A percentile compares a stretch with the other conserved stretches of the same genome.
Evolutionary conservation across 345 rosid species (phyloP).

Genomic region (Pugionium dolabratum): DNA sequence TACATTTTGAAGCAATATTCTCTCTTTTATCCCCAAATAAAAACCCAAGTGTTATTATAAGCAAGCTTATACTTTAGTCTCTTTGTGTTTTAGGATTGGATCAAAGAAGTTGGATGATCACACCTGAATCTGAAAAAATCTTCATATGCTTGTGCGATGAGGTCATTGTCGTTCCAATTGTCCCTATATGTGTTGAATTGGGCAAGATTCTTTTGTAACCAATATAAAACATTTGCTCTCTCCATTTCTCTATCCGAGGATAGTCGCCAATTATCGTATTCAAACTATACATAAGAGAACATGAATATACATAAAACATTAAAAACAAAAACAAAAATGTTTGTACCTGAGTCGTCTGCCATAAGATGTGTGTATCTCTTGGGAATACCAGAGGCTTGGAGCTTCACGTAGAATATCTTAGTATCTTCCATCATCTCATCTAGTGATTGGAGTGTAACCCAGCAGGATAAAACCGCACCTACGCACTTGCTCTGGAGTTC

Average conservation of each 20-base stretch:
- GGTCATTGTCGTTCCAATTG: constrained; percentile 54
- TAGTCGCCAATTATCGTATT: constrained; percentile 51
- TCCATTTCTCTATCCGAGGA: constrained; percentile 48
- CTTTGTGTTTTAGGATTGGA: neutral
- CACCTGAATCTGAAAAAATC: constrained; percentile 42
- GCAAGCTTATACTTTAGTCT: neutral
- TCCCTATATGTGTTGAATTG: constrained; percentile 49
- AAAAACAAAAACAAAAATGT: no score
- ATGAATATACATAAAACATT: no score
- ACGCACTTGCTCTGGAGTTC: constrained; percentile 24
- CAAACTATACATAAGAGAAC: constrained; percentile 34
- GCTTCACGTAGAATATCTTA: constrained; percentile 46
- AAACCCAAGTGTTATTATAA: neutral
- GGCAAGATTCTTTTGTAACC: neutral
- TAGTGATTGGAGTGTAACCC: constrained; percentile 5
- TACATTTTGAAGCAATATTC: neutral
- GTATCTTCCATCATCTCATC: constrained; percentile 37
- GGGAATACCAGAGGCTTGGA: constrained; percentile 56
- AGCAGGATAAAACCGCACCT: neutral
- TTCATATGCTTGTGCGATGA: constrained; percentile 43
- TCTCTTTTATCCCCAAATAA: neutral
- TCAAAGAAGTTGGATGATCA: neutral
- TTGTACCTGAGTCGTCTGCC: no score
- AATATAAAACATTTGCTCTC: constrained; percentile 40
- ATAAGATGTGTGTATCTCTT: constrained; percentile 56